A percentile compares a stretch with the other conserved stretches of the same genome.
Conservation (phyloP, 2,329 filamentous ascomycete genomes). For the Zymoseptoria brevis region DNA sequence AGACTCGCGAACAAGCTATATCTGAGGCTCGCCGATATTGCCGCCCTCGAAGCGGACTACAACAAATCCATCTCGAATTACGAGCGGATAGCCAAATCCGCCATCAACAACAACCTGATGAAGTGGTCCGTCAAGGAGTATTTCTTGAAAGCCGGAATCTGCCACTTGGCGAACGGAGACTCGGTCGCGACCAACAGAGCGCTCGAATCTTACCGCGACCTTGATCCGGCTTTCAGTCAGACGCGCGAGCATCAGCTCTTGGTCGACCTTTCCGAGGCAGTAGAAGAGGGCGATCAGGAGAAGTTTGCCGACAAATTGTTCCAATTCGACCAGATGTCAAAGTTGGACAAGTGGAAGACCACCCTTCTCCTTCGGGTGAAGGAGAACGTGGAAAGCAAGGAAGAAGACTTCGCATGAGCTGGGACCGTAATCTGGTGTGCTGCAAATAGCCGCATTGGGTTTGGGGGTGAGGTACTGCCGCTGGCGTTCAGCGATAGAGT, state of each 20-base stretch:
- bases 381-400: constrained; percentile 66
- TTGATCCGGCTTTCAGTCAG: constrained; percentile 66
- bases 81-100: constrained; percentile 68
- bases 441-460: not conserved
- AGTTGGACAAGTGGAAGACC: constrained; percentile 96
- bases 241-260: constrained; percentile 78
- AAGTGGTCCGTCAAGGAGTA: constrained; percentile 93
- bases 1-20: constrained; percentile 88
- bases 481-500: not conserved
- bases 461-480: not conserved
- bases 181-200: constrained; percentile 71
- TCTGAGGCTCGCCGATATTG: constrained; percentile 83
- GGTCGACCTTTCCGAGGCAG: constrained; percentile 63
- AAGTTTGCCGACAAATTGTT: constrained; percentile 78
- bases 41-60: constrained; percentile 76
- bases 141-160: constrained; percentile 87
- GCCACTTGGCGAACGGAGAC: constrained; percentile 71
- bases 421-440: not conserved
- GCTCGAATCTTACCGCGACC: constrained; percentile 71
- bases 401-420: constrained; percentile 57
- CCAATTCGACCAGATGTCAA: constrained; percentile 85
- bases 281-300: constrained; percentile 73
- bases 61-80: constrained; percentile 72
- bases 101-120: constrained; percentile 85
- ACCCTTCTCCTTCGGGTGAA: constrained; percentile 75